Percentiles rank a stretch among this genome's conserved stretches.
Evolutionary conservation across 768 basidiomycete genomes (phyloP).

Genomic region (Hericium coralloides): DNA sequence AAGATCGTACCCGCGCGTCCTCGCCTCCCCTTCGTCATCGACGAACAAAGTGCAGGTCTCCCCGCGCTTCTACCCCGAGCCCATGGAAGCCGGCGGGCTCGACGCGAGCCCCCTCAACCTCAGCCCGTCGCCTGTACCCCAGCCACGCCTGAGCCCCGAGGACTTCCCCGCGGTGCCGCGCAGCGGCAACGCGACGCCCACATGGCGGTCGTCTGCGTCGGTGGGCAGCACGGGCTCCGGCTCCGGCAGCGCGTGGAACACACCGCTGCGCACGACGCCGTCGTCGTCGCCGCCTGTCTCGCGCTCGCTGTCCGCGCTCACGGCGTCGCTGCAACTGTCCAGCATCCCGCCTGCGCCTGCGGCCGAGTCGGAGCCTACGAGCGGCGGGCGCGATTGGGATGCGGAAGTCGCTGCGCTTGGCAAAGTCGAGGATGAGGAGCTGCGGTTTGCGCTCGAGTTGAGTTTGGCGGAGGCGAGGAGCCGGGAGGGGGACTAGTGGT

Average conservation of each 20-base stretch:
- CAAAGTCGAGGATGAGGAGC: constrained; percentile 11
- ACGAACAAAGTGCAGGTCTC: constrained; percentile 51
- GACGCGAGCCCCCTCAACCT: constrained; percentile 13
- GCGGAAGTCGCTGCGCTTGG: constrained; percentile 2
- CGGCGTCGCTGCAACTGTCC: neutral
- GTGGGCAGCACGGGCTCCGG: neutral
- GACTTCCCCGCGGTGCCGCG: constrained; percentile 4
- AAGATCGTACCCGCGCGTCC: constrained; percentile 9
- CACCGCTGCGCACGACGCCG: constrained; percentile 18
- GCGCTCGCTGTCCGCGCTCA: neutral
- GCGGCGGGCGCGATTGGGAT: neutral
- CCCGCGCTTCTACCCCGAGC: constrained; percentile 35
- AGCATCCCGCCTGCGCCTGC: neutral
- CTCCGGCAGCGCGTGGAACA: constrained; percentile 22
- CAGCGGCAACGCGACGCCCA: constrained; percentile 11
- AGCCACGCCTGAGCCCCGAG: constrained; percentile 5
- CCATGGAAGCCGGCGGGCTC: constrained; percentile 41
- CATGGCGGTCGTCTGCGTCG: constrained; percentile 17
- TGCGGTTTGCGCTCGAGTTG: constrained; percentile 12
- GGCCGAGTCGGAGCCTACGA: neutral
- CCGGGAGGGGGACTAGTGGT: constrained; percentile 1
- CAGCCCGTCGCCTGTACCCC: constrained; percentile 8
- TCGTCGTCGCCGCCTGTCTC: constrained; percentile 3
- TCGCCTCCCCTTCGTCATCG: constrained; percentile 25
- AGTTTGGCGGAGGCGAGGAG: constrained; percentile 12